phyloP scores from a whole-genome alignment of 805 yeast genomes.

The Starmerella davenportii region DNA sequence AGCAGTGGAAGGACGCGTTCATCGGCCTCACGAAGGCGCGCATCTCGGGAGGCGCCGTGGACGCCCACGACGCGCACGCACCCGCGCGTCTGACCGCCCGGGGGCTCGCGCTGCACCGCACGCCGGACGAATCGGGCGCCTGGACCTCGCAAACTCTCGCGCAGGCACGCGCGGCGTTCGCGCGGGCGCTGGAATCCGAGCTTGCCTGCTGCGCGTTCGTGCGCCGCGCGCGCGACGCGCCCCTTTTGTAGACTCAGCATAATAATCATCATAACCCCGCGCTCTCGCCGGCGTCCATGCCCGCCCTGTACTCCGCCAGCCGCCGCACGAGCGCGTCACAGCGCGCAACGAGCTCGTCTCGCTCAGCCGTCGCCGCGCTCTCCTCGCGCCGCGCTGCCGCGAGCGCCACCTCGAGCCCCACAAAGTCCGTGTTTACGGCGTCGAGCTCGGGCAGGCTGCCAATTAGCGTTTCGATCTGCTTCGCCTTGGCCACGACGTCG shows the following conservation, averaged over 20 bases:
- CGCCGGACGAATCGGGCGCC: not conserved
- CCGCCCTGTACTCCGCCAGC: conserved; percentile 33
- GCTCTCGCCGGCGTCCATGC: conserved; percentile 11
- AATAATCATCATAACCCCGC: too few species aligned
- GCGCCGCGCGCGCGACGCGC: too few species aligned
- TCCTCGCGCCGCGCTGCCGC: conserved; percentile 42
- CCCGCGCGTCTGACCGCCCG: too few species aligned
- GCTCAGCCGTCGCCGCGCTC: conserved; percentile 37
- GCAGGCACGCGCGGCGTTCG: not conserved
- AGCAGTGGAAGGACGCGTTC: conserved; percentile 12
- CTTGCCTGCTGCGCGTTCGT: too few species aligned
- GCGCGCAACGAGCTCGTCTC: conserved; percentile 41
- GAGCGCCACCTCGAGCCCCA: conserved; percentile 43
- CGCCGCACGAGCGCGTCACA: conserved; percentile 49
- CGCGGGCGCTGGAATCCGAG: not conserved
- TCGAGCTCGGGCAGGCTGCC: conserved; percentile 89
- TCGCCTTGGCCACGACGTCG: conserved; percentile 67
- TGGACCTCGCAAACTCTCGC: not conserved
- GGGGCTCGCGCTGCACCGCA: too few species aligned
- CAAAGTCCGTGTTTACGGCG: conserved; percentile 54
- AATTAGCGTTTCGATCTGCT: conserved; percentile 71
- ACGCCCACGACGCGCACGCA: too few species aligned
- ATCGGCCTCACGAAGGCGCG: conserved; percentile 9
- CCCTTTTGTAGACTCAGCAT: too few species aligned
- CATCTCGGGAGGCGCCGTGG: too few species aligned